Base-by-base conservation (phyloP, 2,329 filamentous ascomycete species). In the Ophiostoma ulmi region DNA sequence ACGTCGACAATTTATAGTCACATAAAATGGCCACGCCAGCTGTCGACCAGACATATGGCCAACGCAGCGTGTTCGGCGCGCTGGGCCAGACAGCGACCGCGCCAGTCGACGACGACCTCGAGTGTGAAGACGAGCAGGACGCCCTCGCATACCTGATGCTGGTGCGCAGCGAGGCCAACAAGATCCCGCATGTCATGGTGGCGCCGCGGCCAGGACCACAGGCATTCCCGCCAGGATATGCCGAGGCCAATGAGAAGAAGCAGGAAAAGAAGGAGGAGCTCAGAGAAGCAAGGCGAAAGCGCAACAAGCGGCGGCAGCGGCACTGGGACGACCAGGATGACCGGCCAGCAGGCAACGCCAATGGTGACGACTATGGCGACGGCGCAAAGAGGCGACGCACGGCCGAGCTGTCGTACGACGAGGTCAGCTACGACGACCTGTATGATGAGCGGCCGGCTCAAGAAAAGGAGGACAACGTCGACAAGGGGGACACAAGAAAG, bases 51-150 rank as follows among this genome's bases (percentile, higher is more conserved):
- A 86, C 87, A 2, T 92, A 88, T 78, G 91, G 91, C 58, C 90
- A 92, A 79, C 87, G 88, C 78, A 87, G 88, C 75, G 90, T 90
- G 63, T 91, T 93, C 75, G 88, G 90, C 7, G 85, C 85, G n/a
- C 79, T 87, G 17, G 85, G 87, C 65, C 82, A 84, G 72, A 74
- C 78, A 14, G 85, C 78, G n/a, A 79, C 81, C 71, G 77, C 79
- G 81, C 58, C 72, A 3, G 79, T 77, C 11, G 85, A 86, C 67
- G 85, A 87, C 55, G 88, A 90, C 72, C 80, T 89, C 0, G 88
- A 90, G 70, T 91, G 90, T 74, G 89, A 90, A 67, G 88, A 90
- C 67, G 86, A 89, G 70, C 81, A 83, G 41, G 88, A 91, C 78
- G 90, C 90, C 1, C 80, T 92, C 75, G 88, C 87, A 69, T 93